Percentiles rank a stretch among this genome's conserved stretches.
phyloP scores from a whole-genome alignment of 1,284 basidiomycete genomes.

The Trichosporon faecale region DNA sequence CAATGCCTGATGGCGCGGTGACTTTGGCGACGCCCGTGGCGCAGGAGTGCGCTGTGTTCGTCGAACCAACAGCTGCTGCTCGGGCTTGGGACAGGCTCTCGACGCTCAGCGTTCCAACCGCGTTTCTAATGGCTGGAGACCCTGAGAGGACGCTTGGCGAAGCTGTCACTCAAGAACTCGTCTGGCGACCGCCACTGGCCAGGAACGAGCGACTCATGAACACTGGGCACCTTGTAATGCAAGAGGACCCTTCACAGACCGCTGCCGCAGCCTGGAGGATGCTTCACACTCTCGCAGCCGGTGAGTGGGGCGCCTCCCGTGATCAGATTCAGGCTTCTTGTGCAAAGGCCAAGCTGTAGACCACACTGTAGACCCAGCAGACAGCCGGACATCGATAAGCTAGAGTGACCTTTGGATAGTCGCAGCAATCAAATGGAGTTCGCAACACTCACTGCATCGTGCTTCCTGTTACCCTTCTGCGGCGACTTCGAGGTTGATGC shows the following conservation, averaged over 20 bases:
- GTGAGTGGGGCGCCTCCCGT: slow-evolving; percentile 12
- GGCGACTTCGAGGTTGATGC: too few species aligned
- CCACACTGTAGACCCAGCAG: too few species aligned
- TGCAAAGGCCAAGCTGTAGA: neutral
- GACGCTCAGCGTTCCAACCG: slow-evolving; percentile 30
- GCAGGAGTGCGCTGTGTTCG: slow-evolving; percentile 34
- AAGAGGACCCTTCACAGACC: slow-evolving; percentile 38
- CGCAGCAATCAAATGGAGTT: too few species aligned
- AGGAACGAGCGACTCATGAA: slow-evolving; percentile 36
- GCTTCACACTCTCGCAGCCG: slow-evolving; percentile 24
- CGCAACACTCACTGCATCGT: too few species aligned
- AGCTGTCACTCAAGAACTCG: slow-evolving; percentile 28
- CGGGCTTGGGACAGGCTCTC: slow-evolving; percentile 37
- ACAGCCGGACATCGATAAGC: too few species aligned
- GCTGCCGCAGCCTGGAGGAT: slow-evolving; percentile 37
- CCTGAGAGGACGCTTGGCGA: slow-evolving; percentile 32
- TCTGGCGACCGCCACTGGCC: slow-evolving; percentile 31
- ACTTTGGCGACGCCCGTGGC: slow-evolving; percentile 35
- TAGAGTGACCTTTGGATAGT: too few species aligned
- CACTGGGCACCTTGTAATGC: slow-evolving; percentile 32
- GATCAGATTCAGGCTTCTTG: neutral
- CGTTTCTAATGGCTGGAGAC: slow-evolving; percentile 32
- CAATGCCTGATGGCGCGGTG: slow-evolving; percentile 27
- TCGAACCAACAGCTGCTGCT: slow-evolving; percentile 29
- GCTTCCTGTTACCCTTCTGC: too few species aligned